Conservation (phyloP, 2,329 filamentous ascomycete genomes). For the Fusarium floridanum region DNA sequence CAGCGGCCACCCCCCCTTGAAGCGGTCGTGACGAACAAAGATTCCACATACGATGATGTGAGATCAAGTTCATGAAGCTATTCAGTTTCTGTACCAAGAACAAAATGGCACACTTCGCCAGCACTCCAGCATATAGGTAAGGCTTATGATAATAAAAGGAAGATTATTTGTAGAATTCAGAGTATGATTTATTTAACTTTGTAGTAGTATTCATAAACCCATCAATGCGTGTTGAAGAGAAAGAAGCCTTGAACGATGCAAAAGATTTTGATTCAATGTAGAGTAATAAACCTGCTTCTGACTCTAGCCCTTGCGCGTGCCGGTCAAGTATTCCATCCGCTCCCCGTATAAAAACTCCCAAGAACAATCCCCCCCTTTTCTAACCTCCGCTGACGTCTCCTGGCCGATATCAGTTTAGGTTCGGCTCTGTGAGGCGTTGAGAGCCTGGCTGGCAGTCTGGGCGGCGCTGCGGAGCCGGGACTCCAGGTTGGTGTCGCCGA, state of each 20-base stretch:
- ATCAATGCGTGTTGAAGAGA: background rate
- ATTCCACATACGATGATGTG: background rate
- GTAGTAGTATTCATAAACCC: background rate
- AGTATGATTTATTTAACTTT: too few species aligned
- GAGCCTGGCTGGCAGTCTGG: slow-evolving; percentile 71
- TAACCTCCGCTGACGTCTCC: slow-evolving; percentile 6
- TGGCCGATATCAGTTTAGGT: slow-evolving; percentile 14
- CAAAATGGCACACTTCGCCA: too few species aligned
- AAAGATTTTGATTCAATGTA: background rate
- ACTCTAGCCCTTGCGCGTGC: background rate
- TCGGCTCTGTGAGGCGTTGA: slow-evolving; percentile 48
- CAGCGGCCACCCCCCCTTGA: background rate
- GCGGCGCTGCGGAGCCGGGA: slow-evolving; percentile 85
- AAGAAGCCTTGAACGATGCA: background rate
- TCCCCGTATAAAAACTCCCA: slow-evolving; percentile 14
- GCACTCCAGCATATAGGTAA: too few species aligned
- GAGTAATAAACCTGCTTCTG: slow-evolving; percentile 9
- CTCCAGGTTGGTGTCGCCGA: slow-evolving; percentile 90
- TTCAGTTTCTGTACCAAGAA: background rate
- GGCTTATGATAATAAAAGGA: too few species aligned
- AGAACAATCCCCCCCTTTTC: slow-evolving; percentile 11
- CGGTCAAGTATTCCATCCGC: background rate
- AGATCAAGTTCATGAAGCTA: background rate
- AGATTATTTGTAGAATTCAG: too few species aligned
- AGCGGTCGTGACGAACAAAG: background rate